These are phyloP conservation scores for Pyropia yezoensis DNA, from an alignment of 23 red algal genomes.

Conservation along the genomic window DNA sequence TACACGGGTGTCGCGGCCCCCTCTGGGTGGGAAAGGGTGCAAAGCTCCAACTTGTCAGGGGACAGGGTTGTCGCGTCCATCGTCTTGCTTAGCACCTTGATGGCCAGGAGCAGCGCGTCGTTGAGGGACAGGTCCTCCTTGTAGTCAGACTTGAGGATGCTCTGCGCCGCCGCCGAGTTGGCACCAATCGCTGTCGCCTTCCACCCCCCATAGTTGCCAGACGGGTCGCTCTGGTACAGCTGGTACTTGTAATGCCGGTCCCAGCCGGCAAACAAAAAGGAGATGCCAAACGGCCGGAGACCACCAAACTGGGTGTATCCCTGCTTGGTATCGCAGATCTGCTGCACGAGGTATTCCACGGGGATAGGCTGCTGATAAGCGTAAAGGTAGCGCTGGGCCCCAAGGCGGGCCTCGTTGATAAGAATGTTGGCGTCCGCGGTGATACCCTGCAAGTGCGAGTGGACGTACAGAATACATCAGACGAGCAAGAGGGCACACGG, in stretches of 20 bases:
- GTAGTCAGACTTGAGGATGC: slow-evolving; percentile 92
- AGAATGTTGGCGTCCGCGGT: slow-evolving; percentile 98
- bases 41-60: slow-evolving; percentile 72
- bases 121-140: slow-evolving; percentile 77
- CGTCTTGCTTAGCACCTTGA: slow-evolving; percentile 86
- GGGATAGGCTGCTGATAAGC: slow-evolving; percentile 97
- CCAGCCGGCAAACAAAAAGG: slow-evolving; percentile 98
- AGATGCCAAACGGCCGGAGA: slow-evolving; percentile 86
- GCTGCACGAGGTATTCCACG: slow-evolving; percentile 89
- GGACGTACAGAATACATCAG: not conserved
- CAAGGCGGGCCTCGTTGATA: slow-evolving; percentile 80
- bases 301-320: slow-evolving; percentile 98
- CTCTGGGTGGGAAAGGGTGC: slow-evolving; percentile 39
- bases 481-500: not conserved
- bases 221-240: slow-evolving; percentile 94
- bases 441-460: slow-evolving; percentile 36
- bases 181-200: slow-evolving; percentile 87
- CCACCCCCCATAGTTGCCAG: slow-evolving; percentile 99
- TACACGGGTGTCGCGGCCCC: slow-evolving; percentile 13
- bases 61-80: slow-evolving; percentile 73
- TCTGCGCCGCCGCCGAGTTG: slow-evolving; percentile 80
- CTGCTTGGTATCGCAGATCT: slow-evolving; percentile 93
- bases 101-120: slow-evolving; percentile 69
- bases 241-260: slow-evolving; percentile 96
- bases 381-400: slow-evolving; percentile 81